These are phyloP conservation scores for Lentinula boryana DNA, from an alignment of 768 basidiomycete species.

Conservation along the genomic window DNA sequence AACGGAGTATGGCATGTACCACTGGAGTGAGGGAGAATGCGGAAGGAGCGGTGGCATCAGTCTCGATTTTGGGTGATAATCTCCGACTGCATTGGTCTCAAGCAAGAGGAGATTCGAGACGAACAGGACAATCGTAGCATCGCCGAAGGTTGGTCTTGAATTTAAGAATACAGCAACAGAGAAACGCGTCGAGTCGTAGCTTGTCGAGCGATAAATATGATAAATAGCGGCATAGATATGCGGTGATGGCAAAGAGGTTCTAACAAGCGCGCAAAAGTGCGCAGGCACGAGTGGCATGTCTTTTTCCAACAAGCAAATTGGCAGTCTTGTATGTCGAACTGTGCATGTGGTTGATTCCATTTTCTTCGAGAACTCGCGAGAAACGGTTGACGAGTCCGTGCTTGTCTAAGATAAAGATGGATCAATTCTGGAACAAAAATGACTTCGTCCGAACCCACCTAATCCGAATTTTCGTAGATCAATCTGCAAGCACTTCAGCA, in stretches of 20 bases:
- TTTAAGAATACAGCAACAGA: not conserved
- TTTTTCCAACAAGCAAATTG: slow-evolving; percentile 66
- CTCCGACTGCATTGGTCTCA: not conserved
- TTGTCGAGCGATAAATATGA: slow-evolving; percentile 1
- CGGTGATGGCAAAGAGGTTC: slow-evolving; percentile 9
- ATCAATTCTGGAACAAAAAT: slow-evolving; percentile 1
- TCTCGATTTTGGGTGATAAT: not conserved
- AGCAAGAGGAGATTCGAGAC: not conserved
- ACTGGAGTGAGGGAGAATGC: not conserved
- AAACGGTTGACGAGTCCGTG: slow-evolving; percentile 75
- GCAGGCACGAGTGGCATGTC: slow-evolving; percentile 49
- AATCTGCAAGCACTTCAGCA: slow-evolving; percentile 67
- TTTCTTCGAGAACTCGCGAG: slow-evolving; percentile 64
- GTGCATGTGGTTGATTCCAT: slow-evolving; percentile 79
- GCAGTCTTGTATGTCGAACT: slow-evolving; percentile 81
- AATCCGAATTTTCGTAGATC: slow-evolving; percentile 69
- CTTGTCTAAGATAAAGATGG: slow-evolving; percentile 45
- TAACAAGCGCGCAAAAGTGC: slow-evolving; percentile 54
- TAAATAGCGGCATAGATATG: not conserved
- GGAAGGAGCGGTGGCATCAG: not conserved
- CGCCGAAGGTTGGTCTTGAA: not conserved
- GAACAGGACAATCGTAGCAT: not conserved
- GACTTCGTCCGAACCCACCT: slow-evolving; percentile 33
- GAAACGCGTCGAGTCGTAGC: not conserved
- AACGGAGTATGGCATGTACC: not conserved